phyloP scores from a whole-genome alignment of 78 protist genomes.

The Polysphondylium violaceum region DNA sequence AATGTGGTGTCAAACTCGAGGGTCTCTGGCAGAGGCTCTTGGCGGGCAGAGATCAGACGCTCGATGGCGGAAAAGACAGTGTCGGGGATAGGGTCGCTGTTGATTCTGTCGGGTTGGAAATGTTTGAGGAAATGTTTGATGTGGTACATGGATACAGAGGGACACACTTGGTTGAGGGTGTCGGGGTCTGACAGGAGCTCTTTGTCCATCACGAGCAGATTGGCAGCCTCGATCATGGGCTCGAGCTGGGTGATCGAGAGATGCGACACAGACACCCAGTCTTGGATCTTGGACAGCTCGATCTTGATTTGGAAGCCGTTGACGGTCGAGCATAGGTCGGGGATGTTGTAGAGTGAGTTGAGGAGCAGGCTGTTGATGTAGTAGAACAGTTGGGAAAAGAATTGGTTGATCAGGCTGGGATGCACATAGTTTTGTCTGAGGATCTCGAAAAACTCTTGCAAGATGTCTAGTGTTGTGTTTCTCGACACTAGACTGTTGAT shows the following conservation, averaged over 20 bases:
- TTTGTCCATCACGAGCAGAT: constrained; percentile 66
- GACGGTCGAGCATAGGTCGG: constrained; percentile 31
- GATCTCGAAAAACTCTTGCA: constrained; percentile 53
- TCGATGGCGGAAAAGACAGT: constrained; percentile 1
- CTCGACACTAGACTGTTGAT: constrained; percentile 33
- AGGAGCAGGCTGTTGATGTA: constrained; percentile 31
- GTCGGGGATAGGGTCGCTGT: constrained; percentile 30
- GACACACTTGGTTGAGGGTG: constrained; percentile 32
- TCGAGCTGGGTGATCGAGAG: constrained; percentile 12
- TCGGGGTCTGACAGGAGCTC: constrained; percentile 28
- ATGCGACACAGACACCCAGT: constrained; percentile 39
- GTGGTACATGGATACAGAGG: constrained; percentile 39
- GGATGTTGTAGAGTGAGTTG: constrained; percentile 34
- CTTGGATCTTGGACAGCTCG: constrained; percentile 59
- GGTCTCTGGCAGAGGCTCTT: constrained; percentile 20
- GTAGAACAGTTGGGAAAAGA: constrained; percentile 52
- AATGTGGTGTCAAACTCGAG: constrained; percentile 42
- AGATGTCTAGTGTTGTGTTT: constrained; percentile 35
- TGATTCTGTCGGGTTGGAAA: constrained; percentile 40
- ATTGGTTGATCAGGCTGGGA: constrained; percentile 30
- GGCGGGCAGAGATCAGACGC: constrained; percentile 1
- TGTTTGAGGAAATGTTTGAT: constrained; percentile 14
- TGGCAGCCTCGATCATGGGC: constrained; percentile 53
- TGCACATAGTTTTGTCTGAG: constrained; percentile 64
- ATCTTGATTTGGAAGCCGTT: constrained; percentile 73